phyloP scores from a whole-genome alignment of 345 rosid species.

The Hibiscus trionum region DNA sequence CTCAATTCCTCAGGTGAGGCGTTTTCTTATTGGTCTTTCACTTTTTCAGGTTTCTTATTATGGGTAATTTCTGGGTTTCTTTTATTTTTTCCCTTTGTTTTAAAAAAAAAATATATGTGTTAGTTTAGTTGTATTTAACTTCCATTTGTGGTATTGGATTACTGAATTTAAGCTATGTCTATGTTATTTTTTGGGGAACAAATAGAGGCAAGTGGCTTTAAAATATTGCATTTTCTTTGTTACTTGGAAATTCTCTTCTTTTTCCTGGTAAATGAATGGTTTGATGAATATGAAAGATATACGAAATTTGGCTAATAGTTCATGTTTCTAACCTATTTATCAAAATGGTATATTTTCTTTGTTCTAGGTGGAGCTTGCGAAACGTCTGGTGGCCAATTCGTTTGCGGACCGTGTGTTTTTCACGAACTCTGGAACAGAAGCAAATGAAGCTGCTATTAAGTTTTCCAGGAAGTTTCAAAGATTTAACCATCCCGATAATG shows the following conservation, averaged over 20 bases:
- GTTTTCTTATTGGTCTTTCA: background rate
- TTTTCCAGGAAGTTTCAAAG: slow-evolving; percentile 86
- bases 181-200: too few species aligned
- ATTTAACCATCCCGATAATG: slow-evolving; percentile 38
- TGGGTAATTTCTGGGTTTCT: too few species aligned
- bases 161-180: too few species aligned
- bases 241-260: background rate
- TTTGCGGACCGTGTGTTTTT: slow-evolving; percentile 91
- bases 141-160: too few species aligned
- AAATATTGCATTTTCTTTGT: too few species aligned
- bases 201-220: too few species aligned
- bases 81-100: too few species aligned
- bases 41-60: background rate
- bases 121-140: too few species aligned
- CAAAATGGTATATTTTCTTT: background rate
- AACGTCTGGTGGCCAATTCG: slow-evolving; percentile 56
- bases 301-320: background rate
- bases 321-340: too few species aligned
- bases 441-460: slow-evolving; percentile 95
- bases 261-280: background rate
- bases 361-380: slow-evolving; percentile 69
- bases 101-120: too few species aligned
- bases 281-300: background rate
- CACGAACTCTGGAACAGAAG: slow-evolving; percentile 86
- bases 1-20: slow-evolving; percentile 61